Evolutionary conservation across 75 land plant genomes (phyloP).

Genomic region (Chamaecyparis obtusa): DNA sequence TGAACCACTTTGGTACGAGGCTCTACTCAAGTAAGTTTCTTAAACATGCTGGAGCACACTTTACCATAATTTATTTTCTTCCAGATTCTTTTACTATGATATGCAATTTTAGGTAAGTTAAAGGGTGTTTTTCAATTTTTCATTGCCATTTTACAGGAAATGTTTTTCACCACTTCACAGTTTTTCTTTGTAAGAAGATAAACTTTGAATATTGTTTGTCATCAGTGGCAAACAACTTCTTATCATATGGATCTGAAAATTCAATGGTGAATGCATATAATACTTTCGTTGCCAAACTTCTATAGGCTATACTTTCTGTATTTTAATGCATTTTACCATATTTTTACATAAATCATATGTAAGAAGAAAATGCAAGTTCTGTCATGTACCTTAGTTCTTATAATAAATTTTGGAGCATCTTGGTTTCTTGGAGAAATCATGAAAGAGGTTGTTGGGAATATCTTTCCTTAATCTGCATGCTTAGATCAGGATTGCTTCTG

Average conservation of each 20-base stretch:
- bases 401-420: not conserved
- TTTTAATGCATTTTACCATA: not conserved
- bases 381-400: not conserved
- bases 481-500: not conserved
- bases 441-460: not conserved
- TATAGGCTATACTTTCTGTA: not conserved
- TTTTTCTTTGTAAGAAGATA: not conserved
- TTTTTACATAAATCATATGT: not conserved
- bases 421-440: not conserved
- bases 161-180: not conserved
- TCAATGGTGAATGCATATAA: not conserved
- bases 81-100: not conserved
- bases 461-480: not conserved
- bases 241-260: not conserved
- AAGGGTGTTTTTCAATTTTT: not conserved
- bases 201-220: not conserved
- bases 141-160: not conserved
- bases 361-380: not conserved
- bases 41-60: not conserved
- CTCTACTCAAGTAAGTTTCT: constrained; percentile 46
- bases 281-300: not conserved
- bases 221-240: not conserved
- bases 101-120: not conserved
- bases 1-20: constrained; percentile 56
- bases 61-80: not conserved